phyloP scores from a whole-genome alignment of 805 yeast species.

The Cyberlindnera meyerae region DNA sequence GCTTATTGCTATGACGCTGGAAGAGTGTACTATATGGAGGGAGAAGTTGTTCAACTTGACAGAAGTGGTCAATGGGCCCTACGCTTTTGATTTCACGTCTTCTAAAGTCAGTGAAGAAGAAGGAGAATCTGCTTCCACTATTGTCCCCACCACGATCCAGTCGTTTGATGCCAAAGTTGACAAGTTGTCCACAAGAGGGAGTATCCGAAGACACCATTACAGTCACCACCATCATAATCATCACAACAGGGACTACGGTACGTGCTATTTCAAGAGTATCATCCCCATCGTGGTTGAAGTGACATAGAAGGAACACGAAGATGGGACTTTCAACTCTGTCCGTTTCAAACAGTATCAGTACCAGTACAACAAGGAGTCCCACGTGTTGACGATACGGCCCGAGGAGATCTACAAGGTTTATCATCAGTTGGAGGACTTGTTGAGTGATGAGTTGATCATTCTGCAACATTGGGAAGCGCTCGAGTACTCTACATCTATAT shows the following conservation, averaged over 20 bases:
- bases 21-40: conserved; percentile 41
- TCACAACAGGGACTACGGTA: conserved; percentile 11
- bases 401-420: conserved; percentile 26
- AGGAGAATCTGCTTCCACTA: conserved; percentile 19
- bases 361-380: too few species aligned
- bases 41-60: conserved; percentile 29
- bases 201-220: background rate
- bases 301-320: background rate
- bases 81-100: conserved; percentile 27
- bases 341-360: conserved; percentile 8
- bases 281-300: conserved; percentile 20
- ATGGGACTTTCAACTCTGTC: conserved; percentile 8
- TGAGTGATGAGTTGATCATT: conserved; percentile 29
- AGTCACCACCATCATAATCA: conserved; percentile 3
- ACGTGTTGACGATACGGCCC: conserved; percentile 12
- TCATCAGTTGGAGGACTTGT: conserved; percentile 26
- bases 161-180: conserved; percentile 23
- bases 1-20: conserved; percentile 27
- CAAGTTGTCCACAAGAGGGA: conserved; percentile 4
- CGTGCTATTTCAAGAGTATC: conserved; percentile 25
- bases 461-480: too few species aligned
- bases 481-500: too few species aligned
- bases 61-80: conserved; percentile 30
- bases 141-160: conserved; percentile 18
- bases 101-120: conserved; percentile 21